Evolutionary conservation across 768 basidiomycete species (phyloP), one percentile per base, ranked within the genome.

Genomic region (Boletus subparvulus): DNA sequence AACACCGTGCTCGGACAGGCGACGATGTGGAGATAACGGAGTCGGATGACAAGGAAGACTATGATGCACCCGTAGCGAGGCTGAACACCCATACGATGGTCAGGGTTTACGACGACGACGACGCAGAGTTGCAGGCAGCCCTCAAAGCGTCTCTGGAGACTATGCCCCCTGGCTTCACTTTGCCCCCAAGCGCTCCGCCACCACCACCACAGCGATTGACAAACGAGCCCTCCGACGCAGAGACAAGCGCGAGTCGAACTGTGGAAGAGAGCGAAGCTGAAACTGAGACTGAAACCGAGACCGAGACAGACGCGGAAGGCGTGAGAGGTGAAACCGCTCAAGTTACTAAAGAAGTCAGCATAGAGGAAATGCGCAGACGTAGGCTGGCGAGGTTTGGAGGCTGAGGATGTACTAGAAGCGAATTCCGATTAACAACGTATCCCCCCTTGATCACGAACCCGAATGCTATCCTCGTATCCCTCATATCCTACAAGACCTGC

Each of bases 41-140:
- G n/a, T 51, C 58, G 19, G 71, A 67, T 30, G 68, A 69, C 33
- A 65, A 69, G 5, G 67, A 61, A 11, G 61, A 69, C 4, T 45
- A 63, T 17, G 47, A 43, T 39, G 4, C 45, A 28, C 58, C 54
- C 14, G 36, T 50, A 35, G 40, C 36, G 14, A 47, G 45, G 50
- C 41, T 50, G 26, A 47, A 32, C 33, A 41, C 37, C 42, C 59
- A 41, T 51, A 35, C 46, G 45, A 47, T 57, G 47, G 57, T 78
- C 49, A 74, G 84, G 45, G 82, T 86, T 39, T 86, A 90, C 61
- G 93, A 94, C 59, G 93, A 95, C 60, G 93, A 94, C 49, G 93
- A 96, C 63, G 84, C 82, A 24, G 87, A 90, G 63, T 74, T 96
- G 45, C 94, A 95, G 72, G 93, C 92, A 12, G 94, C 94, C 6